Evolutionary conservation across 1,284 basidiomycete genomes (phyloP), one percentile per base, ranked within the genome.

Genomic region (Trametes sp.): DNA sequence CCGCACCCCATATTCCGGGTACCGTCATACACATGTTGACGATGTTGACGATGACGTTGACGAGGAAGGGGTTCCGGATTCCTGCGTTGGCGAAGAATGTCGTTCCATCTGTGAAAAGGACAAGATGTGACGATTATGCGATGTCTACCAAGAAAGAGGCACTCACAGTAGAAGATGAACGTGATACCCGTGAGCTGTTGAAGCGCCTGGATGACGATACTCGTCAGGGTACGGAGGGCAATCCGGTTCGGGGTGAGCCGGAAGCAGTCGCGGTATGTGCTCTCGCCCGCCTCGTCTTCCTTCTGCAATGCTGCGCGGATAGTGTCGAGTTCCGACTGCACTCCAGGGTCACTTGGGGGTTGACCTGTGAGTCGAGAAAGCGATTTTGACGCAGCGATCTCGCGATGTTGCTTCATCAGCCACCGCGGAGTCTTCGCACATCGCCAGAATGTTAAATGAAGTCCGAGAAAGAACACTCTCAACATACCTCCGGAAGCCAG

Each of bases 401-500:
- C 77, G 48, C 82, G 80, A 41, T 87, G 87, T 61, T 84, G 82
- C 81, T 91, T 91, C 78, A 96, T 84, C 57, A 89, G 85, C 85
- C 85, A 96, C 74, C 95, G 93, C 26, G 95, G 94, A 21, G 94
- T 95, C 80, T 89, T 1, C 2, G 23, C 5, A 16, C 3, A 19
- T 31, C 13, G 26, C 13, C 23, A 7, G 4, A 29, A 14, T 9
- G 46, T 10, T 2, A 31, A 31, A n/a, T n/a, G 13, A 31, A 29
- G 45, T 10, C 21, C 7, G 13, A 6, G n/a, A 23, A 24, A 2
- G 19, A 4, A 24, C 21, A 5, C 5, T 29, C 19, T 50, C 57
- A 72, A 64, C 11, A 4, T 38, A 80, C 81, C 76, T 93, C 93
- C 36, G 92, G 93, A 48, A 92, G 84, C 65, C 86, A 72, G 70